phyloP scores from a whole-genome alignment of 768 basidiomycete species.

The Thelephora aurantiotincta region DNA sequence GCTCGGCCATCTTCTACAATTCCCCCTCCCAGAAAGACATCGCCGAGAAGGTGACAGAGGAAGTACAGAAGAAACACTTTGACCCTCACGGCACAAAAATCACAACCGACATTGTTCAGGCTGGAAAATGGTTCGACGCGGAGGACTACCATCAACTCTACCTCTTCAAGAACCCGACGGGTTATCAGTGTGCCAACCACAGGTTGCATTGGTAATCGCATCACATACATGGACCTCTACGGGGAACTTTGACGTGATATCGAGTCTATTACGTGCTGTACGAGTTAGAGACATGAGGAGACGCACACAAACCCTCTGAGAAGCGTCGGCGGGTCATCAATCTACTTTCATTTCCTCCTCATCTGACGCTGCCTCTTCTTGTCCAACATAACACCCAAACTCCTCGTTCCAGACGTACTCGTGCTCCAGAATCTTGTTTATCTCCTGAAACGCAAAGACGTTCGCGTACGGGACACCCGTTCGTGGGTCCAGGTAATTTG shows the following conservation, averaged over 20 bases:
- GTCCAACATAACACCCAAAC: constrained; percentile 28
- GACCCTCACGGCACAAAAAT: constrained; percentile 51
- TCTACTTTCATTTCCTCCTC: neutral
- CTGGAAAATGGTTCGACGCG: constrained; percentile 69
- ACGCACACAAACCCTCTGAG: no score
- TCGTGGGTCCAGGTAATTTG: constrained; percentile 68
- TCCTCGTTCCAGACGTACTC: constrained; percentile 51
- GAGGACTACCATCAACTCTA: constrained; percentile 81
- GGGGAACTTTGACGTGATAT: no score
- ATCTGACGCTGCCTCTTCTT: constrained; percentile 2
- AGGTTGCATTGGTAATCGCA: constrained; percentile 57
- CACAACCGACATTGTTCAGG: constrained; percentile 59
- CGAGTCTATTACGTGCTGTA: no score
- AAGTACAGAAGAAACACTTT: constrained; percentile 78
- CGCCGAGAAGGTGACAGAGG: constrained; percentile 65
- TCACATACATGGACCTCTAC: no score
- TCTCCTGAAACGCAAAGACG: constrained; percentile 43
- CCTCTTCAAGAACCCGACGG: constrained; percentile 68
- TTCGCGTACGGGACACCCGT: constrained; percentile 73
- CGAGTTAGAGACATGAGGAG: no score
- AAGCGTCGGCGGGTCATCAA: constrained; percentile 1
- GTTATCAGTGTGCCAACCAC: constrained; percentile 90
- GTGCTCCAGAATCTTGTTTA: constrained; percentile 49
- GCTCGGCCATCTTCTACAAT: constrained; percentile 81
- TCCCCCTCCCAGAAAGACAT: constrained; percentile 55